Evolutionary conservation across 208 protist genomes (phyloP).

Genomic region (Acanthamoeba royreba): DNA sequence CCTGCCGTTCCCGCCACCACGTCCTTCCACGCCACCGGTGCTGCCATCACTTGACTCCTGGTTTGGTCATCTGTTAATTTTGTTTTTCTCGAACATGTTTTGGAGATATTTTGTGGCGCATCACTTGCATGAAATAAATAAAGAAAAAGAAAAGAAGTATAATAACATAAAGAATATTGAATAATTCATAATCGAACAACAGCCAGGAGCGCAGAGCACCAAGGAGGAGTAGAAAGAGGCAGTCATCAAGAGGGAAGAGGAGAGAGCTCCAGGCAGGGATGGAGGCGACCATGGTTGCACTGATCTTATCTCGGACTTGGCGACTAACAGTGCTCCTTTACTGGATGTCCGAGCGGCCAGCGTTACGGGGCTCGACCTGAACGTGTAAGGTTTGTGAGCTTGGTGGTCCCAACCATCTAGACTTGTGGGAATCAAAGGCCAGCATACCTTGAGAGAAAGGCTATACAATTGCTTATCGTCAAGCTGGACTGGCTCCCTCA

Average conservation of each 20-base stretch:
- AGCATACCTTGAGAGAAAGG: constrained; percentile 32
- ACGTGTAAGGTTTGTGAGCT: neutral
- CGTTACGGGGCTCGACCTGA: constrained; percentile 26
- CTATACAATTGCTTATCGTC: constrained; percentile 40
- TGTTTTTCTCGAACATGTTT: neutral
- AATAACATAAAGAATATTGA: too few relatives aligned
- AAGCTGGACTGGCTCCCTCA: neutral
- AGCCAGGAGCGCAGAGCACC: neutral
- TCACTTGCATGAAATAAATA: neutral
- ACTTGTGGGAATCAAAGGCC: neutral
- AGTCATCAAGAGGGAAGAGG: too few relatives aligned
- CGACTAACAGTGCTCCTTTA: too few relatives aligned
- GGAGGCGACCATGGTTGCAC: too few relatives aligned
- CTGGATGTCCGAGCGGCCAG: neutral
- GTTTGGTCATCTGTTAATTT: too few relatives aligned
- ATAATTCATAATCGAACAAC: neutral
- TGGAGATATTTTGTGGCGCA: too few relatives aligned
- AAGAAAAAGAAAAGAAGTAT: neutral
- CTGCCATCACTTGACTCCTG: too few relatives aligned
- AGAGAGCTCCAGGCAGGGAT: too few relatives aligned
- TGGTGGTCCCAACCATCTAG: neutral
- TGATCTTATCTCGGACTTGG: too few relatives aligned
- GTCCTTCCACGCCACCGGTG: neutral
- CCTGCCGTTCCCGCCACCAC: neutral
- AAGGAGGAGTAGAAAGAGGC: neutral